These are phyloP conservation scores for Scedosporium dehoogii DNA, from an alignment of 2,329 filamentous ascomycete genomes.

Conservation along the genomic window DNA sequence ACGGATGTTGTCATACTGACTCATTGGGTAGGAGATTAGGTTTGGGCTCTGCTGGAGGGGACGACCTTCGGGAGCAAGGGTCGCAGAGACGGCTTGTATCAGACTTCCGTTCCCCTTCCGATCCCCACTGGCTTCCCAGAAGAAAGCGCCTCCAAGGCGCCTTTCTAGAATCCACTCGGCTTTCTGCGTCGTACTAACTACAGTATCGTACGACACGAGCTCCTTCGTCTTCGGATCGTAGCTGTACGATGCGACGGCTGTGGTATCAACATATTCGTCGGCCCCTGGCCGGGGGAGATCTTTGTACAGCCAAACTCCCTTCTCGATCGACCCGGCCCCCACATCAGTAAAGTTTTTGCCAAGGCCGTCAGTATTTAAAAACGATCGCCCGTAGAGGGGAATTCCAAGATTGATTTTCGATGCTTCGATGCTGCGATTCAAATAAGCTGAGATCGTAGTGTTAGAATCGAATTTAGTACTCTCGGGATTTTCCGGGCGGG, in stretches of 20 bases:
- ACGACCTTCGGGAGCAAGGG: constrained; percentile 23
- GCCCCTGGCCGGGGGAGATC: constrained; percentile 54
- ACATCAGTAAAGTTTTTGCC: constrained; percentile 54
- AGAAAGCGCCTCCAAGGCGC: constrained; percentile 66
- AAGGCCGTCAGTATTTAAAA: constrained; percentile 56
- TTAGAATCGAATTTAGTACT: constrained; percentile 62
- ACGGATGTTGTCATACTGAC: too few relatives aligned
- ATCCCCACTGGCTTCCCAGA: constrained; percentile 75
- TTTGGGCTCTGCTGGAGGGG: too few relatives aligned
- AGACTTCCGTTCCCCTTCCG: constrained; percentile 42
- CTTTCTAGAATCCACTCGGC: constrained; percentile 49
- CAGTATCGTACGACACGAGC: constrained; percentile 63
- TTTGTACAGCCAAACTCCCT: constrained; percentile 65
- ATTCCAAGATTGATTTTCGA: constrained; percentile 65
- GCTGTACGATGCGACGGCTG: constrained; percentile 57
- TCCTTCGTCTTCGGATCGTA: constrained; percentile 50
- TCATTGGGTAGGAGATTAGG: too few relatives aligned
- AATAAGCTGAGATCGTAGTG: constrained; percentile 53
- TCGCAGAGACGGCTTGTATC: constrained; percentile 27
- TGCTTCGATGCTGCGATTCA: constrained; percentile 34
- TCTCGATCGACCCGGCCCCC: constrained; percentile 45
- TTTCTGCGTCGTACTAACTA: constrained; percentile 49
- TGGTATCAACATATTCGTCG: constrained; percentile 42
- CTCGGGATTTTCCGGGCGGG: constrained; percentile 35
- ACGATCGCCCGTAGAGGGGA: constrained; percentile 72